Conservation (phyloP, 2,329 filamentous ascomycete genomes). For the Aspergillus calidoustus region DNA sequence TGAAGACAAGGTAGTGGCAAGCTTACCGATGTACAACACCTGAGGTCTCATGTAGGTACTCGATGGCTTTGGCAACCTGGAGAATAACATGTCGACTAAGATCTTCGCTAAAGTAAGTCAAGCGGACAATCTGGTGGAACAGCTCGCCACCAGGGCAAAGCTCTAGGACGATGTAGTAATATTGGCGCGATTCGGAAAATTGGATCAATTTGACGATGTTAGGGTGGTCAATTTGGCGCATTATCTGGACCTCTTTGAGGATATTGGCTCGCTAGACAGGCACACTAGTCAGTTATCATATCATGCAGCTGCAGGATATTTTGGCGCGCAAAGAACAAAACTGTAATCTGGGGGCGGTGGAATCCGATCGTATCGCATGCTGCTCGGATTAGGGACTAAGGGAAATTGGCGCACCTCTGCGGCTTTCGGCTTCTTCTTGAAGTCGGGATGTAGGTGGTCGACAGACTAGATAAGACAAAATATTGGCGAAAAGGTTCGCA, state of each 20-base stretch:
- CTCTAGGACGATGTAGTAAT: conserved; percentile 97
- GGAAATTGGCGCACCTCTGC: conserved; percentile 79
- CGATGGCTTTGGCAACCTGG: conserved; percentile 91
- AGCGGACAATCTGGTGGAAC: conserved; percentile 96
- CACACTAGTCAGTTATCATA: conserved; percentile 10
- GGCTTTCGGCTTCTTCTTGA: conserved; percentile 91
- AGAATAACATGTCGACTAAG: conserved; percentile 91
- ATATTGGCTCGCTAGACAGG: conserved; percentile 84
- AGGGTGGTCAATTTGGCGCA: conserved; percentile 94
- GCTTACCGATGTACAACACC: conserved; percentile 92
- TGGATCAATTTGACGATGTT: conserved; percentile 94
- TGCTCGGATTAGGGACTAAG: neutral
- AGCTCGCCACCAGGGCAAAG: conserved; percentile 93
- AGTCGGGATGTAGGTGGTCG: conserved; percentile 92
- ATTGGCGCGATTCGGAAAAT: conserved; percentile 90
- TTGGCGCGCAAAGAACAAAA: conserved; percentile 1
- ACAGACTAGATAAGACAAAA: conserved; percentile 69
- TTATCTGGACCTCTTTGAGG: conserved; percentile 97
- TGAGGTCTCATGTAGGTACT: conserved; percentile 91
- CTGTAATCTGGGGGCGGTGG: conserved; percentile 8
- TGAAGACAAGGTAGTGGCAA: conserved; percentile 37
- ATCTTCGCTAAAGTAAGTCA: conserved; percentile 98
- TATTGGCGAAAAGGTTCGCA: conserved; percentile 54
- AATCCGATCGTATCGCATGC: conserved; percentile 19
- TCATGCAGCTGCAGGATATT: neutral